Percentiles rank a stretch among this genome's conserved stretches.
Conservation (phyloP, 805 yeast species). For the Candida adriatica region DNA sequence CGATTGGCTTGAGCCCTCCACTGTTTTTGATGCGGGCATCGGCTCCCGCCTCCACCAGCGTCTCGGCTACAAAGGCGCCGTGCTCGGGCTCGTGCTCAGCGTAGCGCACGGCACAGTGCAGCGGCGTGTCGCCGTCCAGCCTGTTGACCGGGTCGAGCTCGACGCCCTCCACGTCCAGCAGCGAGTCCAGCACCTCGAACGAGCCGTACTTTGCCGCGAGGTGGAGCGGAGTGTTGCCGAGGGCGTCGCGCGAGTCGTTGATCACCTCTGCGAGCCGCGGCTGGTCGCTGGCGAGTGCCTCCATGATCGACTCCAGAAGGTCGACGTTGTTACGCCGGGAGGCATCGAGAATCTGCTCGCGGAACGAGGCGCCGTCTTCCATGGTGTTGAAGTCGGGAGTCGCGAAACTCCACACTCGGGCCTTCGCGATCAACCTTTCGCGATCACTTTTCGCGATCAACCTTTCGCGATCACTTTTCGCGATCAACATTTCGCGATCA, state of each 20-base stretch:
- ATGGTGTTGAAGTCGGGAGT: conserved; percentile 4
- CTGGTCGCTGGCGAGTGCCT: conserved; percentile 35
- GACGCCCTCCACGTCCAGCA: conserved; percentile 83
- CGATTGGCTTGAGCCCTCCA: conserved; percentile 67
- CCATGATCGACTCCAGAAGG: conserved; percentile 39
- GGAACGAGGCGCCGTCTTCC: conserved; percentile 64
- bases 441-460: no score
- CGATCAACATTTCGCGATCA: no score
- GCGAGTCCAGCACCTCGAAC: conserved; percentile 74
- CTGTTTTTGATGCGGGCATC: conserved; percentile 62
- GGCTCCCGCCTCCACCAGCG: conserved; percentile 85
- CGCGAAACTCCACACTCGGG: no score
- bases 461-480: no score
- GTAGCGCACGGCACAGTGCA: conserved; percentile 79
- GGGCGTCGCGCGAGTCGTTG: conserved; percentile 66
- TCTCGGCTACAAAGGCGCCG: conserved; percentile 71
- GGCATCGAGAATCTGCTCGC: conserved; percentile 79
- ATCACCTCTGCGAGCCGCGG: conserved; percentile 38
- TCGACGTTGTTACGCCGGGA: conserved; percentile 85
- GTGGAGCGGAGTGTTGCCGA: conserved; percentile 78
- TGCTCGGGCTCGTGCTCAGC: conserved; percentile 67
- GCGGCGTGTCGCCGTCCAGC: conserved; percentile 77
- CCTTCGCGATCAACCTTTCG: no score
- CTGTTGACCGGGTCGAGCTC: conserved; percentile 79
- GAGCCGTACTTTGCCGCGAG: conserved; percentile 76